Evolutionary conservation across 1,139 yeast genomes (phyloP).

Genomic region (Scheffersomyces parashehatae): DNA sequence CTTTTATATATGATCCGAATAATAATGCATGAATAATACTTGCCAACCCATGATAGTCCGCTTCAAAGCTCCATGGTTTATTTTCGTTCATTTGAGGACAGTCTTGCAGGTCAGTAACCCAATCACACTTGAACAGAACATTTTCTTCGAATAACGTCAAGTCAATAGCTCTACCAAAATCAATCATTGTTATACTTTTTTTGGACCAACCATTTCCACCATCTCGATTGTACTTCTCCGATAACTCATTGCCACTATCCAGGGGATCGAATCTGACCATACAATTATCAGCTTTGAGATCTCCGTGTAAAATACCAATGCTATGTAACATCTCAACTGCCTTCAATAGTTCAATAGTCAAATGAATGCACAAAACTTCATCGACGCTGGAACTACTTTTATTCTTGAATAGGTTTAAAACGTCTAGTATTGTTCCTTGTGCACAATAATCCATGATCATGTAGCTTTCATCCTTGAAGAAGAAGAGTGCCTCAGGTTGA

Average conservation of each 20-base stretch:
- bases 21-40: conserved; percentile 71
- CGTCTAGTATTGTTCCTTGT: conserved; percentile 77
- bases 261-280: conserved; percentile 59
- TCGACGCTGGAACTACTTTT: conserved; percentile 41
- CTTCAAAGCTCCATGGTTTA: conserved; percentile 74
- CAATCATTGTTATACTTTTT: conserved; percentile 68
- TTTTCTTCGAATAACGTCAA: conserved; percentile 50
- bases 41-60: conserved; percentile 86
- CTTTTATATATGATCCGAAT: conserved; percentile 64
- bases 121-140: conserved; percentile 58
- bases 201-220: conserved; percentile 50
- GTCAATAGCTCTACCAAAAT: conserved; percentile 84
- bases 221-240: conserved; percentile 28
- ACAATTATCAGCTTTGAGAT: conserved; percentile 82
- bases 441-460: conserved; percentile 65
- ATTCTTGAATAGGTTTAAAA: conserved; percentile 53
- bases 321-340: conserved; percentile 64
- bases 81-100: conserved; percentile 71
- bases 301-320: conserved; percentile 77
- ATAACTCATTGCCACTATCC: conserved; percentile 12
- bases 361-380: conserved; percentile 63
- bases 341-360: conserved; percentile 63
- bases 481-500: conserved; percentile 52
- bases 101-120: conserved; percentile 72
- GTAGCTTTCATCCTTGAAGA: conserved; percentile 73